Conservation (phyloP, 2,329 filamentous ascomycete genomes). For the Calcarisporium arbuscula region DNA sequence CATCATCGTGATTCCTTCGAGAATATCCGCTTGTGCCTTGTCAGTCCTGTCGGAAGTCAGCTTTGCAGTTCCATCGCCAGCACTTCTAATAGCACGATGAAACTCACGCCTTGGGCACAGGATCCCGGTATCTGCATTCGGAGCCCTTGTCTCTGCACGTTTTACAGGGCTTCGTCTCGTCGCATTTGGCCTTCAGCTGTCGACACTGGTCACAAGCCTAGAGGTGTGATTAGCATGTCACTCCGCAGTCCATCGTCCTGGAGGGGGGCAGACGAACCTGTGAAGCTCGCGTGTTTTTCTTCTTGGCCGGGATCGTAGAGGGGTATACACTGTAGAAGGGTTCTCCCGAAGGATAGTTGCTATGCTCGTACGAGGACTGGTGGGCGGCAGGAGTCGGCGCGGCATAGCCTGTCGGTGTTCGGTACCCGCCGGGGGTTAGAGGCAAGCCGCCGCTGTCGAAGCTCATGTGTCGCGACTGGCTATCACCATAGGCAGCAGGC, state of each 20-base stretch:
- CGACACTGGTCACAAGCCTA: slow-evolving; percentile 90
- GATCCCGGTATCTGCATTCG: slow-evolving; percentile 82
- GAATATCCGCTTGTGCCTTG: slow-evolving; percentile 53
- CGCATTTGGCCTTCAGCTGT: slow-evolving; percentile 83
- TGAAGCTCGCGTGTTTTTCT: slow-evolving; percentile 59
- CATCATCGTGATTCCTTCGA: slow-evolving; percentile 45
- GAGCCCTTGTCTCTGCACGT: slow-evolving; percentile 83
- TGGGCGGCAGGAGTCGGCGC: slow-evolving; percentile 34
- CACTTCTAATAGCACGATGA: not conserved
- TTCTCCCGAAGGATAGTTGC: slow-evolving; percentile 24
- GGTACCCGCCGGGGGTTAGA: slow-evolving; percentile 37
- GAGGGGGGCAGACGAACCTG: slow-evolving; percentile 37
- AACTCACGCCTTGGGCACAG: slow-evolving; percentile 81
- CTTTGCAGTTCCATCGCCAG: not conserved
- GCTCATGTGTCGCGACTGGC: slow-evolving; percentile 45
- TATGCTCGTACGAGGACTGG: slow-evolving; percentile 30
- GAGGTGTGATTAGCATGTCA: slow-evolving; percentile 11
- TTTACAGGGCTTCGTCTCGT: slow-evolving; percentile 77
- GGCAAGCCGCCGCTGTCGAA: slow-evolving; percentile 44
- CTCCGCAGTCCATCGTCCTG: not conserved
- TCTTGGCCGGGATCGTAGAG: slow-evolving; percentile 39
- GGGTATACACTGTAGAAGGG: slow-evolving; percentile 36
- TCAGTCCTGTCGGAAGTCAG: slow-evolving; percentile 39
- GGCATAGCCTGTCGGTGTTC: slow-evolving; percentile 34
- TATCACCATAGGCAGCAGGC: slow-evolving; percentile 34